Evolutionary conservation across 2,329 filamentous ascomycete species (phyloP).

Genomic region (Fusarium devonianum): DNA sequence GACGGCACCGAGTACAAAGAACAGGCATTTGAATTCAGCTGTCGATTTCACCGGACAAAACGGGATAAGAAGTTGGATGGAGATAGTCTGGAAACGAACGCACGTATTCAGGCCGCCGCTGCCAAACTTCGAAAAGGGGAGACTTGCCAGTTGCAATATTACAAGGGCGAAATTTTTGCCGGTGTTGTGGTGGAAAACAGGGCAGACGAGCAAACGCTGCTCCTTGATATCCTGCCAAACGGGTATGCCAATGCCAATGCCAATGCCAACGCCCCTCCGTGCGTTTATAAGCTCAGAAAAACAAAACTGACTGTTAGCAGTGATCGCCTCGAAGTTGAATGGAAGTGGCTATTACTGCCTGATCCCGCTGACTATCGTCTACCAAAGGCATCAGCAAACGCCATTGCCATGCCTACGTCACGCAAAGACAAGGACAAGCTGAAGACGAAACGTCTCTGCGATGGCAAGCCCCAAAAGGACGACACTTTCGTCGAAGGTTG

Average conservation of each 20-base stretch:
- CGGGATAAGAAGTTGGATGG: conserved; percentile 78
- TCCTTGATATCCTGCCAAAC: conserved; percentile 84
- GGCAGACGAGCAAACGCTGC: conserved; percentile 73
- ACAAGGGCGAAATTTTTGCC: conserved; percentile 87
- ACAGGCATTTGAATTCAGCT: conserved; percentile 90
- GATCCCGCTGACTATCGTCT: conserved; percentile 74
- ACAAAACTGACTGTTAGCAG: conserved; percentile 57
- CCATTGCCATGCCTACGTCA: conserved; percentile 72
- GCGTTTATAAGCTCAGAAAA: background rate
- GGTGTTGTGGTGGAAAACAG: conserved; percentile 87
- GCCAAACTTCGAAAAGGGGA: conserved; percentile 73
- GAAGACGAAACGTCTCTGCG: conserved; percentile 68
- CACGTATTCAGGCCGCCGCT: conserved; percentile 73
- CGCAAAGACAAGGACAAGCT: conserved; percentile 70
- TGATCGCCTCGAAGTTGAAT: conserved; percentile 79
- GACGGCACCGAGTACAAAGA: conserved; percentile 93
- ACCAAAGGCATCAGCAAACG: conserved; percentile 76
- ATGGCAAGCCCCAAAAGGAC: conserved; percentile 69
- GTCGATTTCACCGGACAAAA: conserved; percentile 91
- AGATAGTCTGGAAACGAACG: conserved; percentile 73
- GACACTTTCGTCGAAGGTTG: conserved; percentile 72
- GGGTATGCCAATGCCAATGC: conserved; percentile 63
- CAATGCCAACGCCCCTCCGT: too few relatives aligned
- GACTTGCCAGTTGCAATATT: conserved; percentile 85
- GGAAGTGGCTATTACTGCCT: conserved; percentile 82